These are phyloP conservation scores for Syncephalastrum sp. DNA, from an alignment of 371 early-diverging fungal genomes.

Conservation along the genomic window DNA sequence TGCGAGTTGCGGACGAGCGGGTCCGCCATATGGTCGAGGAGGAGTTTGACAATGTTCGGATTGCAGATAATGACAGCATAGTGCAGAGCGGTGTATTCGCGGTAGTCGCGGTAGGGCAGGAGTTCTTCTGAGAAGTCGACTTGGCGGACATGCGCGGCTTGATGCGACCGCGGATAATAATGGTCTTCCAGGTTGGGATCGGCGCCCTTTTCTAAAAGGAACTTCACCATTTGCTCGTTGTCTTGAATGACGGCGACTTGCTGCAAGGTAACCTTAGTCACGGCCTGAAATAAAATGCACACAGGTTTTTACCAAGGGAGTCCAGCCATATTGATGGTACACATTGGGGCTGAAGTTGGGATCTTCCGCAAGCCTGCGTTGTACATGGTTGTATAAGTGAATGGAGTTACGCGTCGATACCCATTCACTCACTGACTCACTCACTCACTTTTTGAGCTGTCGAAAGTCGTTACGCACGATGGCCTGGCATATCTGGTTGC, in stretches of 20 bases:
- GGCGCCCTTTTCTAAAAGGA: slow-evolving; percentile 47
- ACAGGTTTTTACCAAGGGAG: slow-evolving; percentile 38
- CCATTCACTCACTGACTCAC: slow-evolving; percentile 17
- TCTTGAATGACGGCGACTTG: slow-evolving; percentile 55
- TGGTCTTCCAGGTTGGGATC: slow-evolving; percentile 49
- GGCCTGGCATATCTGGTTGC: slow-evolving; percentile 44
- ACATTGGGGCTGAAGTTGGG: slow-evolving; percentile 45
- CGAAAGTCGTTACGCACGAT: slow-evolving; percentile 43
- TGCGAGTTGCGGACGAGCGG: slow-evolving; percentile 45
- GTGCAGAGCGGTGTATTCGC: slow-evolving; percentile 62
- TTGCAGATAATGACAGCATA: slow-evolving; percentile 67
- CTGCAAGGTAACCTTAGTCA: slow-evolving; percentile 13
- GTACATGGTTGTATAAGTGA: background rate
- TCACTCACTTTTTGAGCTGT: slow-evolving; percentile 32
- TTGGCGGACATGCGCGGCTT: slow-evolving; percentile 44
- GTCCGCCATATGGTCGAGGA: slow-evolving; percentile 64
- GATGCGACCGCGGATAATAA: slow-evolving; percentile 47
- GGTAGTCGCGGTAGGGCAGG: slow-evolving; percentile 47
- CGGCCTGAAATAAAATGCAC: background rate
- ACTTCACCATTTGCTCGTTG: slow-evolving; percentile 41
- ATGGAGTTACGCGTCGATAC: background rate
- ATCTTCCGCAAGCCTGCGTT: slow-evolving; percentile 39
- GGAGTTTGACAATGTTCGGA: slow-evolving; percentile 47
- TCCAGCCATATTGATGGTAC: slow-evolving; percentile 50
- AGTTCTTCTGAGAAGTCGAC: slow-evolving; percentile 47